Conservation (phyloP, 192 early-diverging fungal genomes). For the Rhizophagus clarus region DNA sequence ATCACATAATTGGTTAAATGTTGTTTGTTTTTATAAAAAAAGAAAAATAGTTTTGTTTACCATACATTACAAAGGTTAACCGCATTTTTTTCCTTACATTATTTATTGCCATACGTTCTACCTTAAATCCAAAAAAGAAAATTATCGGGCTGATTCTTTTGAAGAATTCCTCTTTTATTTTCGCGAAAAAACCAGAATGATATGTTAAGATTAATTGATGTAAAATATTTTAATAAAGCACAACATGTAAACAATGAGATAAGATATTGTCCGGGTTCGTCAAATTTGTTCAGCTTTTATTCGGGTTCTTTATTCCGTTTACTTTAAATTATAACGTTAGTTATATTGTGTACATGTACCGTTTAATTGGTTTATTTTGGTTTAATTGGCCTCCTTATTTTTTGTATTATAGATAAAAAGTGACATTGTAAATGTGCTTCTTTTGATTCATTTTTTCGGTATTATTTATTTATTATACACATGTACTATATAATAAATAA, state of each 20-base stretch:
- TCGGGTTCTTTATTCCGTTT: not conserved
- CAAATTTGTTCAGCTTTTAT: not conserved
- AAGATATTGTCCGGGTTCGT: not conserved
- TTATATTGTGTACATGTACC: too few species aligned
- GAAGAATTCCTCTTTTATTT: not conserved
- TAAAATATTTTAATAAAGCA: not conserved
- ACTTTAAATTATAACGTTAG: not conserved
- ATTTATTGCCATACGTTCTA: not conserved
- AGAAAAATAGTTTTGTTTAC: not conserved
- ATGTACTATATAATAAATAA: too few species aligned
- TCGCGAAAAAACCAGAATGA: not conserved
- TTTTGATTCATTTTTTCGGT: too few species aligned
- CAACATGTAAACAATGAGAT: not conserved
- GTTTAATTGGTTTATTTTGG: too few species aligned
- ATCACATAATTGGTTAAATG: not conserved
- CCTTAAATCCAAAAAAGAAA: not conserved
- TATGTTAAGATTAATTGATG: too few species aligned
- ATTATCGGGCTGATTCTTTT: not conserved
- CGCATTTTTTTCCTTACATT: too few species aligned
- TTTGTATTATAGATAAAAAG: too few species aligned
- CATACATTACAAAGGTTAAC: not conserved
- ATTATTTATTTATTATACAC: too few species aligned
- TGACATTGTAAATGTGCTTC: too few species aligned
- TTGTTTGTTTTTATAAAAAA: not conserved
- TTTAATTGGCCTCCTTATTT: too few species aligned